Base-by-base conservation (phyloP, 2,329 filamentous ascomycete genomes). In the Scedosporium boydii region DNA sequence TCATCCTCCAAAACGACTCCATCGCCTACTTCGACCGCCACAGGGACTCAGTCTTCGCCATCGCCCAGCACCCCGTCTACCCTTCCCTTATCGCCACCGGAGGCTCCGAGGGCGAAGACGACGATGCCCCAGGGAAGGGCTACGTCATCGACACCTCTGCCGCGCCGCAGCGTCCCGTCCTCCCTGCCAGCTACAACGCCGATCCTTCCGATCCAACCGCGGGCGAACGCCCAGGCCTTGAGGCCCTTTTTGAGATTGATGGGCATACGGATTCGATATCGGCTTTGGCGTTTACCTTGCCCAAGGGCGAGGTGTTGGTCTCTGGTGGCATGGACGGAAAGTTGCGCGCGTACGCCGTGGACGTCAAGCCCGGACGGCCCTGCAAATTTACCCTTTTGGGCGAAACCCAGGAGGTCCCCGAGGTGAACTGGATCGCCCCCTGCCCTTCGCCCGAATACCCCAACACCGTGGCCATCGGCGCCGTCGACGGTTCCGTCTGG, bases 241-340 rank as follows among this genome's bases (percentile, higher is more conserved):
- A 84, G 60, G 79, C 86, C 6, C 72, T 96, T 16, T 88, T 88
- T 70, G 86, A 85, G 68, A 80, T 99, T 64, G 88, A 93, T n/a
- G 93, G 92, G 56, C 95, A 99, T 78, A 87, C 85, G 55, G 95
- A 99, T 77, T 95, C 89, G 14, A 88, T 99, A 72, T 96, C 95
- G 72, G 84, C 91, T 2, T 83, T 97, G 3, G 78, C 86, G 6
- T 99, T 97, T 75, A 96, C 93, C 0, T 79, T 89, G 55, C 93
- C 93, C 0, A 80, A 82, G 62, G 95, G 95, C 63, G 88, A 96
- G 63, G 95, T 90, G 70, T 81, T 96, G 14, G 82, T 95, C n/a
- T 92, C 89, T 5, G 95, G 87, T 5, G 95, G 93, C 6, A 77
- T 98, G 66, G 95, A 98, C 73, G 95, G 95, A 10, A 87, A 86